Conservation (phyloP, 2,329 filamentous ascomycete genomes). For the Endoconidiophora laricicola region DNA sequence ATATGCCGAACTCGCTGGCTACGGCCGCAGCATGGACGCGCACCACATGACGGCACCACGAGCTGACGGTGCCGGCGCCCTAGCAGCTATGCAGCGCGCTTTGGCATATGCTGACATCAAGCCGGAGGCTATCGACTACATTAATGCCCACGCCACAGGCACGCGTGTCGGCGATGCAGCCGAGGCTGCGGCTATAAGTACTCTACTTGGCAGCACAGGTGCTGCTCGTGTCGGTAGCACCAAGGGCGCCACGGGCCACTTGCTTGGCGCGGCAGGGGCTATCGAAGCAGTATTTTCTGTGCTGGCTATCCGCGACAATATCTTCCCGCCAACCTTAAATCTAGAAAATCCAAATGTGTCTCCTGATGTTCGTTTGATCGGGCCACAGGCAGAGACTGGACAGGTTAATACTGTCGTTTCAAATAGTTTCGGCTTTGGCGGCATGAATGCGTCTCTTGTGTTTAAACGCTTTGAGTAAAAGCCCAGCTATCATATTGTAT, state of each 20-base stretch:
- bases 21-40: slow-evolving; percentile 81
- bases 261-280: slow-evolving; percentile 80
- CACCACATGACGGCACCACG: slow-evolving; percentile 85
- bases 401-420: slow-evolving; percentile 60
- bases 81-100: slow-evolving; percentile 70
- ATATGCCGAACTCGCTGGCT: slow-evolving; percentile 78
- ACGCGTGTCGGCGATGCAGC: slow-evolving; percentile 74
- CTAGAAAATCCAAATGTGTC: slow-evolving; percentile 48
- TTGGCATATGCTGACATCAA: slow-evolving; percentile 53
- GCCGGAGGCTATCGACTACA: slow-evolving; percentile 64
- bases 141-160: slow-evolving; percentile 91
- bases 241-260: slow-evolving; percentile 81
- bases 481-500: background rate
- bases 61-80: slow-evolving; percentile 66
- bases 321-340: slow-evolving; percentile 76
- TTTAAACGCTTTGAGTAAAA: slow-evolving; percentile 33
- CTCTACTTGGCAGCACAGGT: slow-evolving; percentile 37
- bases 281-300: slow-evolving; percentile 79
- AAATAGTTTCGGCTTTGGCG: slow-evolving; percentile 96
- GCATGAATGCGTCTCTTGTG: slow-evolving; percentile 81
- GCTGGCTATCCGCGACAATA: slow-evolving; percentile 60
- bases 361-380: slow-evolving; percentile 74
- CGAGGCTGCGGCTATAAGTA: slow-evolving; percentile 68
- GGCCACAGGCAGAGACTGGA: slow-evolving; percentile 51
- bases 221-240: slow-evolving; percentile 57